Percentiles rank a stretch among this genome's conserved stretches.
Conservation (phyloP, 1,284 basidiomycete species). For the Waitea zeae region DNA sequence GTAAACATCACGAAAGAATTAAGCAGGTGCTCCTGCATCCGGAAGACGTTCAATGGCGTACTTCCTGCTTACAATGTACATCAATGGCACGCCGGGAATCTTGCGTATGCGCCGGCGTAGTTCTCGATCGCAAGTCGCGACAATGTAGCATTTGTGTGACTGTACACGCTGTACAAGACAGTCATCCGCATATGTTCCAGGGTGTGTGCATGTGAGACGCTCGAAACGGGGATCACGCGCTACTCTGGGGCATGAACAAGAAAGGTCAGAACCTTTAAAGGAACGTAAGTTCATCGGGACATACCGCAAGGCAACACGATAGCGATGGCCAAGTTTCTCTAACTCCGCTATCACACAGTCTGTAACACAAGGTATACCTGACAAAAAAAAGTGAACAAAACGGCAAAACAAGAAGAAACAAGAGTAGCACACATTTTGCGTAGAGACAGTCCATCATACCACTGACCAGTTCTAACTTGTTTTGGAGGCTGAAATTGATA, state of each 20-base stretch:
- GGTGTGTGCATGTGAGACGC: constrained; percentile 80
- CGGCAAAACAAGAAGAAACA: neutral
- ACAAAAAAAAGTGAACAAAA: constrained; percentile 7
- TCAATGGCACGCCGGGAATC: constrained; percentile 85
- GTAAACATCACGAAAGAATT: neutral
- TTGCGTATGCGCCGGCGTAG: constrained; percentile 84
- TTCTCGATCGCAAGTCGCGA: constrained; percentile 96
- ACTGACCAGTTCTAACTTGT: constrained; percentile 90
- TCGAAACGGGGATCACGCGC: constrained; percentile 97
- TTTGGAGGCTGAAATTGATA: constrained; percentile 97
- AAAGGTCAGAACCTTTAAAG: too few relatives aligned
- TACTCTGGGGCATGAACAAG: constrained; percentile 43
- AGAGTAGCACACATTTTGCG: constrained; percentile 80
- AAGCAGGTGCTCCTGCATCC: constrained; percentile 68
- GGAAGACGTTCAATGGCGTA: constrained; percentile 90
- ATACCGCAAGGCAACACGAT: constrained; percentile 84
- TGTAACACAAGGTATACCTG: constrained; percentile 97
- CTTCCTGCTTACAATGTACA: constrained; percentile 85
- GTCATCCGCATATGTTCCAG: constrained; percentile 96
- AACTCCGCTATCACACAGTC: constrained; percentile 97
- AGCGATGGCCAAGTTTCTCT: constrained; percentile 93
- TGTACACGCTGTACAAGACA: constrained; percentile 93
- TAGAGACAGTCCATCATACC: constrained; percentile 99
- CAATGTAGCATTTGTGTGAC: constrained; percentile 92
- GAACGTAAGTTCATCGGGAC: constrained; percentile 10